Conservation (phyloP, 768 basidiomycete genomes). For the Dendrothele bispora region DNA sequence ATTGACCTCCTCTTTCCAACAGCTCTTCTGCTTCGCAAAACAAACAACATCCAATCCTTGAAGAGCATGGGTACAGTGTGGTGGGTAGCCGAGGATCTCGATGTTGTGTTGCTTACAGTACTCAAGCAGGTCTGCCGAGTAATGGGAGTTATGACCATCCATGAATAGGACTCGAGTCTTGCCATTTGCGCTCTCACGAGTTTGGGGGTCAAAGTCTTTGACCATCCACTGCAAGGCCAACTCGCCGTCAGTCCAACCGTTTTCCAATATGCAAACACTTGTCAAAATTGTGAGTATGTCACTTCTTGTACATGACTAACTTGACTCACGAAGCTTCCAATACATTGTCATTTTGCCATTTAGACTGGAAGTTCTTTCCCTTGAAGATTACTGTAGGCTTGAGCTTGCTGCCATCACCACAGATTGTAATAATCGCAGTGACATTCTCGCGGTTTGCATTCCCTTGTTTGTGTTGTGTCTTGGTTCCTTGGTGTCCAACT, state of each 20-base stretch:
- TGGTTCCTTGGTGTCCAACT: constrained; percentile 6
- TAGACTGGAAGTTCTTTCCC: constrained; percentile 22
- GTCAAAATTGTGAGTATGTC: neutral
- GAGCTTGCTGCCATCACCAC: constrained; percentile 24
- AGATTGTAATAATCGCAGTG: constrained; percentile 21
- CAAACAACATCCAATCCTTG: constrained; percentile 32
- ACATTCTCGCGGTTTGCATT: constrained; percentile 9
- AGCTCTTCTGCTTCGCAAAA: constrained; percentile 21
- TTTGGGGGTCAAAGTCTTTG: constrained; percentile 27
- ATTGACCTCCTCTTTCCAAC: constrained; percentile 3
- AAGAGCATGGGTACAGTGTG: constrained; percentile 24
- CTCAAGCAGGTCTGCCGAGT: constrained; percentile 18
- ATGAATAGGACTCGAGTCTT: constrained; percentile 21
- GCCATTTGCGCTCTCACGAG: constrained; percentile 22
- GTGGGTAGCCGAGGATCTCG: too few relatives aligned
- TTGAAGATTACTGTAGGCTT: constrained; percentile 25
- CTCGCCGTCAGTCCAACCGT: constrained; percentile 28
- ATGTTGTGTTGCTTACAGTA: constrained; percentile 25
- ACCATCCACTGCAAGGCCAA: constrained; percentile 19
- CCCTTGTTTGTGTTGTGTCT: constrained; percentile 10
- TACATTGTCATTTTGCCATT: constrained; percentile 22
- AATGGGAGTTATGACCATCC: constrained; percentile 33
- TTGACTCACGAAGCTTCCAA: constrained; percentile 20
- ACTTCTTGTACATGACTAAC: neutral
- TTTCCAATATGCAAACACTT: constrained; percentile 23